Evolutionary conservation across 108 stramenopile species (phyloP).

Genomic region (Nitzschia sp.): DNA sequence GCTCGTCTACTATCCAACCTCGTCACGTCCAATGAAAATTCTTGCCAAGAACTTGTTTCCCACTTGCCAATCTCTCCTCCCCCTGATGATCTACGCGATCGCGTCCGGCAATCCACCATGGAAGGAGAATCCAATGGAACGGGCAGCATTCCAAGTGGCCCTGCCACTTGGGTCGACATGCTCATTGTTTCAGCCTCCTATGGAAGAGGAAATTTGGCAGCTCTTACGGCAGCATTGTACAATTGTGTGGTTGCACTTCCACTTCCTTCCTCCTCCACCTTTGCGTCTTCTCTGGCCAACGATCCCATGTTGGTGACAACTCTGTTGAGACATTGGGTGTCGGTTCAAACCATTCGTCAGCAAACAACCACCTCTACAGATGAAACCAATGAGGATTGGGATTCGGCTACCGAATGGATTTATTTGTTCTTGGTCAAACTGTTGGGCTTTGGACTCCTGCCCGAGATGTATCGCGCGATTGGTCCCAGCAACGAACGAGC

Average conservation of each 20-base stretch:
- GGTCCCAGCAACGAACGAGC: background rate
- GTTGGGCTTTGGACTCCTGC: conserved; percentile 51
- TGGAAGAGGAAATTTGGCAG: conserved; percentile 65
- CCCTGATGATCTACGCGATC: too few relatives aligned
- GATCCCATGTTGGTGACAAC: conserved; percentile 52
- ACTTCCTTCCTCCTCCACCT: conserved; percentile 1
- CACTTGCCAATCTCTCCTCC: conserved; percentile 54
- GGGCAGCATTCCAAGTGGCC: too few relatives aligned
- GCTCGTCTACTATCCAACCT: conserved; percentile 71
- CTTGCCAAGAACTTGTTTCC: conserved; percentile 39
- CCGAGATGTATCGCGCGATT: conserved; percentile 36
- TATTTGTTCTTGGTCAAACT: conserved; percentile 53
- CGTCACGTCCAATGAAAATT: conserved; percentile 56
- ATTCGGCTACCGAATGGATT: conserved; percentile 84
- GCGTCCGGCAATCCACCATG: too few relatives aligned
- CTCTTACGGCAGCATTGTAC: conserved; percentile 65
- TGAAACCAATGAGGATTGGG: conserved; percentile 40
- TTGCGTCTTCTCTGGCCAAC: conserved; percentile 26
- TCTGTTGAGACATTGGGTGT: conserved; percentile 58
- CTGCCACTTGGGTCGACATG: conserved; percentile 48
- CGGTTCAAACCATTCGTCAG: conserved; percentile 39
- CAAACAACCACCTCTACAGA: conserved; percentile 9
- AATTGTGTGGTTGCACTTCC: conserved; percentile 44
- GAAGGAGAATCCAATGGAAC: too few relatives aligned
- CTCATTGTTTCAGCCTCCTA: conserved; percentile 27